Conservation (phyloP, 2,329 filamentous ascomycete genomes). For the Whalleya microplaca region DNA sequence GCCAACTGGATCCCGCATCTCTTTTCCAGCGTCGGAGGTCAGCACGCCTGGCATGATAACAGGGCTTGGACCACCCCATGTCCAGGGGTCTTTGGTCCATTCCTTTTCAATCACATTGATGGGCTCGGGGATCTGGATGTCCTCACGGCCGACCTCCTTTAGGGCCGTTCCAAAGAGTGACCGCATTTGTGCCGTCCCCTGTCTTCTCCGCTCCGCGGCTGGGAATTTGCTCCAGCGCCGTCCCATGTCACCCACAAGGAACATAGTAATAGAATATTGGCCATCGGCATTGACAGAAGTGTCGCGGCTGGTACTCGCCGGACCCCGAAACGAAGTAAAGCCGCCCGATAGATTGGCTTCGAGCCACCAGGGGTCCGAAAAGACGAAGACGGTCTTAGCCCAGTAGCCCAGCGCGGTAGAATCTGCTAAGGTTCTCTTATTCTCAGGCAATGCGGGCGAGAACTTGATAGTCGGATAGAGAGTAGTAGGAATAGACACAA, state of each 20-base stretch:
- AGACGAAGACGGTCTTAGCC: slow-evolving; percentile 53
- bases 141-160: neutral
- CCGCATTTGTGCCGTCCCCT: slow-evolving; percentile 34
- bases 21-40: slow-evolving; percentile 35
- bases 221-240: slow-evolving; percentile 36
- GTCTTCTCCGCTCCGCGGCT: slow-evolving; percentile 21
- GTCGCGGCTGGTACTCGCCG: slow-evolving; percentile 50
- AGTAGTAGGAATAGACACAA: slow-evolving; percentile 13
- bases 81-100: slow-evolving; percentile 44
- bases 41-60: slow-evolving; percentile 44
- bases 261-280: slow-evolving; percentile 44
- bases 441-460: slow-evolving; percentile 8
- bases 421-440: slow-evolving; percentile 8
- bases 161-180: slow-evolving; percentile 24
- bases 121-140: slow-evolving; percentile 30
- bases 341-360: slow-evolving; percentile 48
- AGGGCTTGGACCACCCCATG: slow-evolving; percentile 46
- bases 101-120: slow-evolving; percentile 40
- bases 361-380: slow-evolving; percentile 44
- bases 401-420: slow-evolving; percentile 36
- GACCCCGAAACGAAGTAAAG: slow-evolving; percentile 49
- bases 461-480: slow-evolving; percentile 16
- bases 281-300: slow-evolving; percentile 37
- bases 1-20: slow-evolving; percentile 40
- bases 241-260: slow-evolving; percentile 43